These are phyloP conservation scores for Trichophyton rubrum DNA, from an alignment of 2,329 filamentous ascomycete genomes.

Conservation along the genomic window DNA sequence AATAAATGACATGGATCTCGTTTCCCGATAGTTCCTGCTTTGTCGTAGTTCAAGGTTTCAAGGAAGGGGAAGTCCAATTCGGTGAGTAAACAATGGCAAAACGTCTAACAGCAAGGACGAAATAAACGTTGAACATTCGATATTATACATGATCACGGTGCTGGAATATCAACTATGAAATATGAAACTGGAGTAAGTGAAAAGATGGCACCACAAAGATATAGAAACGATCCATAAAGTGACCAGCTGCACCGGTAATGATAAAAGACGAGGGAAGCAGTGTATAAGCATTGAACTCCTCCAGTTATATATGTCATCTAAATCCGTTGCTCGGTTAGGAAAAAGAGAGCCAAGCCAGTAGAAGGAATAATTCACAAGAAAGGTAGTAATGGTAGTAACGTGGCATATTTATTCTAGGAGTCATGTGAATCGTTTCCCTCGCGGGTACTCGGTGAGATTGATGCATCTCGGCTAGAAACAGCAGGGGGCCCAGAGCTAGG, in stretches of 20 bases:
- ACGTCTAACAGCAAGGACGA: background rate
- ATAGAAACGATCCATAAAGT: background rate
- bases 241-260: background rate
- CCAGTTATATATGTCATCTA: background rate
- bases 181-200: background rate
- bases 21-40: background rate
- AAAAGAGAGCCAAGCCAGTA: background rate
- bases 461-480: background rate
- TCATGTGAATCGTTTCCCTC: background rate
- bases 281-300: background rate
- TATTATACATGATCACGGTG: background rate
- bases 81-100: background rate
- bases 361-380: background rate
- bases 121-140: background rate
- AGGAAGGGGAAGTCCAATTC: background rate
- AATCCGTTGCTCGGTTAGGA: background rate
- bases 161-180: background rate
- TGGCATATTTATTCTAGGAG: background rate
- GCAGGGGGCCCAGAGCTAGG: slow-evolving; percentile 4
- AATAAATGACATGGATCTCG: background rate
- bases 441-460: background rate
- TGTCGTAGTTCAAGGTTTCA: background rate
- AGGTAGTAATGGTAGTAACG: background rate
- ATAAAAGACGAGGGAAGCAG: background rate
- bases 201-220: background rate